Evolutionary conservation across 805 yeast species (phyloP).

Genomic region (Starmerella gropengiesseri): DNA sequence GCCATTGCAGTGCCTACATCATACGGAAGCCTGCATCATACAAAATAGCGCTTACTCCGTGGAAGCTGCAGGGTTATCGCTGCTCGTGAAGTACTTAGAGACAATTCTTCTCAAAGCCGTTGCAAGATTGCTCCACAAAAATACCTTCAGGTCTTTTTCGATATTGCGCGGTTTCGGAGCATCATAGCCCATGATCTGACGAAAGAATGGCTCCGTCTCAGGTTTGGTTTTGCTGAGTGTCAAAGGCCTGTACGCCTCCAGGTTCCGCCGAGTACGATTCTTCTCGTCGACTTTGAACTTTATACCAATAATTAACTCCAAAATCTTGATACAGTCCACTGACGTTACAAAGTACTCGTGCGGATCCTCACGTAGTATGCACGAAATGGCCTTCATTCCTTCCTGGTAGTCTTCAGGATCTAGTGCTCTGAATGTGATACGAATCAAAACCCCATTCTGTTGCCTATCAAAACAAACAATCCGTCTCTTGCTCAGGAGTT

Average conservation of each 20-base stretch:
- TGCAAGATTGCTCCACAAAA: conserved; percentile 45
- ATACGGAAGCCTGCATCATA: too few relatives aligned
- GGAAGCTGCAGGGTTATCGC: neutral
- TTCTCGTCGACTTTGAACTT: conserved; percentile 58
- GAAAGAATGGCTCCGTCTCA: conserved; percentile 33
- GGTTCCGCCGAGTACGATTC: conserved; percentile 54
- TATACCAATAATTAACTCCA: conserved; percentile 45
- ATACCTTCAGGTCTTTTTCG: conserved; percentile 60
- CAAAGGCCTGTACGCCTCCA: conserved; percentile 51
- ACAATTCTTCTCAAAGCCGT: conserved; percentile 48
- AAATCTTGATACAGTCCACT: conserved; percentile 48
- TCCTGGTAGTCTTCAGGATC: conserved; percentile 31
- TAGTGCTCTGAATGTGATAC: conserved; percentile 31
- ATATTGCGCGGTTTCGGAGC: conserved; percentile 59
- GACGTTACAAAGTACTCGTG: conserved; percentile 47
- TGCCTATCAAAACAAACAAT: conserved; percentile 37
- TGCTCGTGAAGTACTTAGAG: conserved; percentile 40
- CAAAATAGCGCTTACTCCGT: too few relatives aligned
- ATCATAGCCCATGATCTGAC: conserved; percentile 48
- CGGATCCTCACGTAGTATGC: conserved; percentile 47
- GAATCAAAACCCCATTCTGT: conserved; percentile 25
- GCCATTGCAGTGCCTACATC: too few relatives aligned
- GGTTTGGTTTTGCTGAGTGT: conserved; percentile 44
- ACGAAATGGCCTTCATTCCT: conserved; percentile 41
- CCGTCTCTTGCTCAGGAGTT: conserved; percentile 34